Base-by-base conservation (phyloP, 345 rosid species). In the Excoecaria cochinchinensis region DNA sequence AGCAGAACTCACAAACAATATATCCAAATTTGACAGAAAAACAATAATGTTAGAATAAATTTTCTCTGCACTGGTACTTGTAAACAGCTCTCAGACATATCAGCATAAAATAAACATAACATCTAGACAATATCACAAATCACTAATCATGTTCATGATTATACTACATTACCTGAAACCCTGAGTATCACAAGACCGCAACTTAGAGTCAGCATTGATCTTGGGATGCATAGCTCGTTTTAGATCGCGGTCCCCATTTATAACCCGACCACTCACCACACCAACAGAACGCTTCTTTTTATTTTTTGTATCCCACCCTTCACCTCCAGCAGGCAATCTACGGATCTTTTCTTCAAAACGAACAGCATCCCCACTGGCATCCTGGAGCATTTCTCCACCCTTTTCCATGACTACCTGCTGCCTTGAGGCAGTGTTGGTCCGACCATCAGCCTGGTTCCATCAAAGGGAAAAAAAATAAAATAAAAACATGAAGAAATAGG, bases 251-350 rank as follows among this genome's bases (percentile, higher is more conserved):
- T 93, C 96, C 88, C 81, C 78, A 79, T 82, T 85, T 61, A 88
- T 51, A 77, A 85, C 79, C 87, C 97, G 89, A 79, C 78, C 84
- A 67, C 90, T 88, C 61, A 90, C 88, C 74, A 91, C 79, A 64
- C 92, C 94, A 84, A 91, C 91, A 83, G 99, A 95, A 64, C 97
- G 91, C 82, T 89, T 95, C 81, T 90, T 88, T 84, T 91, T 95
- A 87, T 88, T 89, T 86, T 87, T 95, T 76, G 86, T 89, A 66
- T 93, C 99, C 98, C 99, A 93, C 81, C 90, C 94, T 79, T 95
- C 99, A 75, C 96, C 92, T 74, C 90, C 92, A 77, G 89, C 85
- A 57, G 97, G 92, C 79, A 93, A 79, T 82, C 85, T 89, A 70
- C 89, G 92, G 36, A 90, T 90, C 87, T 90, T 95, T 79, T 89